Percentiles rank a stretch among this genome's conserved stretches.
Conservation (phyloP, 1,284 basidiomycete species). For the Cystobasidiaceae sp. region DNA sequence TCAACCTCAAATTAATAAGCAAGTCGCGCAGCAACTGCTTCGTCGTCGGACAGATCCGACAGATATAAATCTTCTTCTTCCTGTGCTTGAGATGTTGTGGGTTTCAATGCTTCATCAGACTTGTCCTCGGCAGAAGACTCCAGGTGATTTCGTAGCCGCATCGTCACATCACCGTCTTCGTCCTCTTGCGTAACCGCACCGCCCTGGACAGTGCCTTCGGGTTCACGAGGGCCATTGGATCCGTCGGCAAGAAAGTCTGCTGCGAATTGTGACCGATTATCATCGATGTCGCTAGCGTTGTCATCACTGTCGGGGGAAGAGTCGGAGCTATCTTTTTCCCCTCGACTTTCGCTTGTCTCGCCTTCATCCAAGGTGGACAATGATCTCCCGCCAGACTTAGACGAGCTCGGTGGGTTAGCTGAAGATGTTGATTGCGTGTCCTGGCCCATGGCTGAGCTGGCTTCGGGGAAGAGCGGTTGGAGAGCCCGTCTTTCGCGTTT, state of each 20-base stretch:
- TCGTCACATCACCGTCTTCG: slow-evolving; percentile 18
- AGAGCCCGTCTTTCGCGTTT: slow-evolving; percentile 11
- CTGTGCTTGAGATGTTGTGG: background rate
- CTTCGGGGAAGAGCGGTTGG: slow-evolving; percentile 10
- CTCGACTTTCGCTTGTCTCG: background rate
- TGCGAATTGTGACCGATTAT: too few relatives aligned
- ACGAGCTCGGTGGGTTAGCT: too few relatives aligned
- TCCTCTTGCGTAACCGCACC: too few relatives aligned
- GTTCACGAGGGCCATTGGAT: too few relatives aligned
- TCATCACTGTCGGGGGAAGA: background rate
- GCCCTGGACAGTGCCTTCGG: too few relatives aligned
- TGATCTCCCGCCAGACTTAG: too few relatives aligned
- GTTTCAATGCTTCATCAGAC: background rate
- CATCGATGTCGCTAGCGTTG: background rate
- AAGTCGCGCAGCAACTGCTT: slow-evolving; percentile 21
- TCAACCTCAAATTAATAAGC: too few relatives aligned
- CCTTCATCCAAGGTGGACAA: slow-evolving; percentile 1
- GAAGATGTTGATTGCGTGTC: too few relatives aligned
- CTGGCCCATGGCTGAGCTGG: too few relatives aligned
- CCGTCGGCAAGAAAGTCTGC: too few relatives aligned
- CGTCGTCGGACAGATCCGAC: slow-evolving; percentile 19
- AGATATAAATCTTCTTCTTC: slow-evolving; percentile 13
- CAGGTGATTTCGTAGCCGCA: background rate
- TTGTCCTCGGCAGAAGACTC: background rate
- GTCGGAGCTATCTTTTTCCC: slow-evolving; percentile 1